Conservation (phyloP, 139 green algal species). For the Zygnema cylindricum region DNA sequence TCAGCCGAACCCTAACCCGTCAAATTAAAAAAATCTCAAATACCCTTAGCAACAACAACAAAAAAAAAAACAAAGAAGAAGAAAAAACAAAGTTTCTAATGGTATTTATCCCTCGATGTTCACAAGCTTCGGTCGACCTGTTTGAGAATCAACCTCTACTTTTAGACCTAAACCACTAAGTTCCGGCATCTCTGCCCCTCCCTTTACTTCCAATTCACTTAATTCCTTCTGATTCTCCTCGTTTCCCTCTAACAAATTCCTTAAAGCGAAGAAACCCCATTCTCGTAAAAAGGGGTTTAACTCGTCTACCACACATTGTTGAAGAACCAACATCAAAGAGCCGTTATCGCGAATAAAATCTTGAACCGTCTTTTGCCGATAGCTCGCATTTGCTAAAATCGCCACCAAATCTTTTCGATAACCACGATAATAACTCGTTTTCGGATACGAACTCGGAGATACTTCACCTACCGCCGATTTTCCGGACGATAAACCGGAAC, state of each 20-base stretch:
- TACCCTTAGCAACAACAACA: too few relatives aligned
- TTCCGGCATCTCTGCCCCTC: constrained; percentile 70
- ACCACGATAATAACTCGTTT: constrained; percentile 19
- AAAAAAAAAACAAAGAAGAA: too few relatives aligned
- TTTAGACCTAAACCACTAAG: constrained; percentile 69
- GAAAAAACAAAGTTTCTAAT: too few relatives aligned
- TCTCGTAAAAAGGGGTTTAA: constrained; percentile 71
- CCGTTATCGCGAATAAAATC: constrained; percentile 28
- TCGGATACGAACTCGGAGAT: not conserved
- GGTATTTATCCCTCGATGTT: constrained; percentile 22
- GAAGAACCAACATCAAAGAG: constrained; percentile 39
- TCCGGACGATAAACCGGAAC: not conserved
- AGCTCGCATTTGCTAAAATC: constrained; percentile 43
- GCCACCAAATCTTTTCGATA: constrained; percentile 58
- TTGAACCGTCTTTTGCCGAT: constrained; percentile 21
- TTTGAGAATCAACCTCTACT: constrained; percentile 75
- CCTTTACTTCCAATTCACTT: constrained; percentile 55
- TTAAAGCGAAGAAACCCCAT: constrained; percentile 87
- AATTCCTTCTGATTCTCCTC: constrained; percentile 59
- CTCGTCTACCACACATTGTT: constrained; percentile 62
- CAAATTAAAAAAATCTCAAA: too few relatives aligned
- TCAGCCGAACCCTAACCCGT: too few relatives aligned
- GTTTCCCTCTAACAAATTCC: constrained; percentile 85
- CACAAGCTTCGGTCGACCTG: constrained; percentile 70
- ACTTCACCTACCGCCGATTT: too few relatives aligned